A percentile compares a stretch with the other conserved stretches of the same genome.
These are phyloP conservation scores for Tuber brumale DNA, from an alignment of 495 filamentous ascomycete species.

Conservation along the genomic window DNA sequence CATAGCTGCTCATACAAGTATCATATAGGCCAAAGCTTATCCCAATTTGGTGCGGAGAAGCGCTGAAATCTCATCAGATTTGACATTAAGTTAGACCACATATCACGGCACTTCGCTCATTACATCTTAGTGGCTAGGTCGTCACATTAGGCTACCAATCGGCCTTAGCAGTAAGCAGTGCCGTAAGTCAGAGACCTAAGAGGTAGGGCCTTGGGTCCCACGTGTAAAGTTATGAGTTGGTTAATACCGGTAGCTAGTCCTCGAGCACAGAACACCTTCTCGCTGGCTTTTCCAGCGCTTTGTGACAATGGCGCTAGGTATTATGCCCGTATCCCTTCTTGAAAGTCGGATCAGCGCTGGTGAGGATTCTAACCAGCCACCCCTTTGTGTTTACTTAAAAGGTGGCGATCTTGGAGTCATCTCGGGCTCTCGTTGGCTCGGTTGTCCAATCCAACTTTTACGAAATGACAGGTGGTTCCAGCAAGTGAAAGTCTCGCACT, in stretches of 20 bases:
- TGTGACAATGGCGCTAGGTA: neutral
- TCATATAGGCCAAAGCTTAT: neutral
- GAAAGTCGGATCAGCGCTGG: too few relatives aligned
- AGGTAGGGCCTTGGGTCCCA: neutral
- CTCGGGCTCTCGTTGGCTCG: too few relatives aligned
- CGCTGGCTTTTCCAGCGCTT: neutral
- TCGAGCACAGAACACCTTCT: neutral
- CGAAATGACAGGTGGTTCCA: neutral
- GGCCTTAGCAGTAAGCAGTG: neutral
- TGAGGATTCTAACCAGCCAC: too few relatives aligned
- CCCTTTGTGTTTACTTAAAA: too few relatives aligned
- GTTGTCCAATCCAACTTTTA: too few relatives aligned
- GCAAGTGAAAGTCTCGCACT: neutral
- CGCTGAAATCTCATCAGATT: neutral
- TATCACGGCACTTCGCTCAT: neutral
- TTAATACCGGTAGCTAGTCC: neutral
- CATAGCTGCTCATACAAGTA: too few relatives aligned
- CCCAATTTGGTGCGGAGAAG: neutral
- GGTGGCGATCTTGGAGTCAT: too few relatives aligned
- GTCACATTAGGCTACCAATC: neutral
- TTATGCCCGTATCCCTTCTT: too few relatives aligned
- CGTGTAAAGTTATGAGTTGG: neutral
- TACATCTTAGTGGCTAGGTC: neutral
- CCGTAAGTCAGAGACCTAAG: neutral
- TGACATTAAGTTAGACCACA: neutral